Base-by-base conservation (phyloP, 2,329 filamentous ascomycete genomes). In the Fusarium coicis region DNA sequence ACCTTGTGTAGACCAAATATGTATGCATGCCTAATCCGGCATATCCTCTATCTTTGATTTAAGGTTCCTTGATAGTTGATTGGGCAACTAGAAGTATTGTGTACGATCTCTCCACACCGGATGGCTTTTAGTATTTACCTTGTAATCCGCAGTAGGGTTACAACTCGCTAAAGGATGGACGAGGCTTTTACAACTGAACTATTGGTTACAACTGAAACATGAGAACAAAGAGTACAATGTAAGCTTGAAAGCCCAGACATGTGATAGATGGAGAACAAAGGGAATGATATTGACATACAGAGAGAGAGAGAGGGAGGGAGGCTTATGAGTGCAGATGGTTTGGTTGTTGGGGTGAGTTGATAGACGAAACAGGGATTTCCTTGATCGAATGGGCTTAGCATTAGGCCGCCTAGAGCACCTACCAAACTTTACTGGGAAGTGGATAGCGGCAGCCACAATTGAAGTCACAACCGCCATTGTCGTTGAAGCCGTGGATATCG, bases 301-400 rank as follows among this genome's bases (percentile, higher is more conserved):
- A 63, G 19, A 39, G 26, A 28, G 28, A 16, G 26, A 23, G 28
- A 16, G 46, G 19, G 28, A 18, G 16, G 12, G 34, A 37, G 36
- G 52, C 21, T 55, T 23, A 26, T 39, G 37, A 56, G 55, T 37
- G n/a, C 34, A 44, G 37, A 32, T 57, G 26, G 36, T 42, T 47
- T 56, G 60, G 66, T 74, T 74, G 71, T 73, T 73, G 65, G 69
- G 70, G 54, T 54, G 65, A 70, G 47, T 58, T 52, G 40, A 50
- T 39, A 36, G 55, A 46, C 54, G 49, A 59, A 56, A 58, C 62
- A 63, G 40, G 59, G 55, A 56, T 49, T 32, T 37, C 42, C 43
- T 28, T 44, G 42, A 60, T 60, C n/a, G 63, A 40, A 47, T 56
- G 44, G 28, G 53, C 56, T 58, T 46, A 52, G 46, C 39, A 37